These are phyloP conservation scores for Cladosporium velox DNA, from an alignment of 2,329 filamentous ascomycete species.

Conservation along the genomic window DNA sequence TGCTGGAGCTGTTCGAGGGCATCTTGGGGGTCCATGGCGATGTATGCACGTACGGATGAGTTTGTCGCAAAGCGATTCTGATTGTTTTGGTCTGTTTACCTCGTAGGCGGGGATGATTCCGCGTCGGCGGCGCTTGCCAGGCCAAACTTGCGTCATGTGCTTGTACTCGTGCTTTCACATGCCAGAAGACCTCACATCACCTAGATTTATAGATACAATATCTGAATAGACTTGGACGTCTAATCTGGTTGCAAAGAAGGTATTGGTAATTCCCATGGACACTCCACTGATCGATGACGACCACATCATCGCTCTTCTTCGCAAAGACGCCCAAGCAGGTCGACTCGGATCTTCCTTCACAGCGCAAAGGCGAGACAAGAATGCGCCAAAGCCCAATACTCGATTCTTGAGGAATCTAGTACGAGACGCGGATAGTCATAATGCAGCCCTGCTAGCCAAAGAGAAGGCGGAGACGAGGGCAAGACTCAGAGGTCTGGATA, in stretches of 20 bases:
- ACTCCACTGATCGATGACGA: constrained; percentile 55
- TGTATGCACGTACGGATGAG: background rate
- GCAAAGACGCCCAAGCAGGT: constrained; percentile 72
- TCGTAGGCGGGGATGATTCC: background rate
- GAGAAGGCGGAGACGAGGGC: constrained; percentile 78
- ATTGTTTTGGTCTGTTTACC: background rate
- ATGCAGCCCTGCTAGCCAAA: constrained; percentile 79
- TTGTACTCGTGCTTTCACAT: constrained; percentile 8
- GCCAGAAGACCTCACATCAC: background rate
- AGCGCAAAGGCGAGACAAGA: constrained; percentile 25
- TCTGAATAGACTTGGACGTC: background rate
- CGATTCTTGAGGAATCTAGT: constrained; percentile 87
- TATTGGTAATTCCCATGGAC: constrained; percentile 2
- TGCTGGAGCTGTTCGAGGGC: constrained; percentile 51
- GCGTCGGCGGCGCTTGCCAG: background rate
- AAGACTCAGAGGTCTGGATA: constrained; percentile 62
- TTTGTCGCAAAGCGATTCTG: background rate
- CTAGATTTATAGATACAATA: background rate
- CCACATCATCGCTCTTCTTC: constrained; percentile 77
- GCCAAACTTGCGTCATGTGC: constrained; percentile 11
- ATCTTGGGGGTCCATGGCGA: constrained; percentile 25
- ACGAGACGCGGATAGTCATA: constrained; percentile 83
- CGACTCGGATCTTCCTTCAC: constrained; percentile 7
- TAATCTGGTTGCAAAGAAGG: background rate
- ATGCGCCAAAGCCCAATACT: constrained; percentile 82